These are phyloP conservation scores for Marasmius tenuissimus DNA, from an alignment of 1,284 basidiomycete genomes.

Conservation along the genomic window DNA sequence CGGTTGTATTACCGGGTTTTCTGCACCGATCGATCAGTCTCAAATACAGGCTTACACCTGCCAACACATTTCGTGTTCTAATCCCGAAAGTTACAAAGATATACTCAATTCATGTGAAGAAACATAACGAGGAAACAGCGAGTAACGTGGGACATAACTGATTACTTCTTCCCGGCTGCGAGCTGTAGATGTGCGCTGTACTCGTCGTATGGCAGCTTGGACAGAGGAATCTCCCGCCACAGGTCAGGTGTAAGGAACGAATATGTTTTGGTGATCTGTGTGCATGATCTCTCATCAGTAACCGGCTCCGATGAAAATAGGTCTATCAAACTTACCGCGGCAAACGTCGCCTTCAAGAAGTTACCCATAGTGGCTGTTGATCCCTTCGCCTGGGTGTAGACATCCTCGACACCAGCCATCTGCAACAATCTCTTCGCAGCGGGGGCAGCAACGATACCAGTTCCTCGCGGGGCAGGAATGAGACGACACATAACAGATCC, in stretches of 20 bases:
- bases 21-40: background rate
- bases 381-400: constrained; percentile 96
- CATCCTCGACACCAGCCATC: constrained; percentile 96
- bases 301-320: background rate
- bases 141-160: constrained; percentile 32
- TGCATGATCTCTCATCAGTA: constrained; percentile 6
- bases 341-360: constrained; percentile 99
- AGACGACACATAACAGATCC: constrained; percentile 99
- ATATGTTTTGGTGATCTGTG: constrained; percentile 95
- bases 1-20: too few species aligned
- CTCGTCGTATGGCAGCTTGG: constrained; percentile 91
- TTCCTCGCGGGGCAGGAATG: constrained; percentile 98
- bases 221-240: constrained; percentile 93
- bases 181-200: constrained; percentile 89
- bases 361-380: constrained; percentile 99
- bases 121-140: constrained; percentile 12
- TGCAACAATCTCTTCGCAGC: constrained; percentile 96
- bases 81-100: background rate
- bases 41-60: background rate
- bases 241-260: constrained; percentile 96
- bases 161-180: constrained; percentile 82
- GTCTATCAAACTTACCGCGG: constrained; percentile 63
- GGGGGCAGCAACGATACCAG: constrained; percentile 99
- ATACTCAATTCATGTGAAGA: constrained; percentile 13
- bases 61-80: background rate